A percentile compares a stretch with the other conserved stretches of the same genome.
phyloP scores from a whole-genome alignment of 1,284 basidiomycete species.

The Gomphus bonarii region DNA sequence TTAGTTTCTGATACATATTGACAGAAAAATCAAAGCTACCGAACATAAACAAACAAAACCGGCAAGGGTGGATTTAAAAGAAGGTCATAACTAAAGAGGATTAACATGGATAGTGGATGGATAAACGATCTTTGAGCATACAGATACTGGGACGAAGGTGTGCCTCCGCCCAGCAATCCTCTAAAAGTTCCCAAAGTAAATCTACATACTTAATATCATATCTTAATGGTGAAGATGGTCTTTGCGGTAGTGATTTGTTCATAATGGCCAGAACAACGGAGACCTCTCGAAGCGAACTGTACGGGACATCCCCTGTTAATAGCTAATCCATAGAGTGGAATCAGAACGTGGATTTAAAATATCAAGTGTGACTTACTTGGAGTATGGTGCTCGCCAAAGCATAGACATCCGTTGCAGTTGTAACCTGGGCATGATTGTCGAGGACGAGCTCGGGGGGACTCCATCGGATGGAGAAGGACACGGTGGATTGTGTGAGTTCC shows the following conservation, averaged over 20 bases:
- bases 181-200: no score
- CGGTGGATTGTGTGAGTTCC: neutral
- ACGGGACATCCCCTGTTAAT: slow-evolving; percentile 3
- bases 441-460: slow-evolving; percentile 4
- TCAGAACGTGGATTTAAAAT: no score
- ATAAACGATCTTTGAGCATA: neutral
- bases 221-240: neutral
- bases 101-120: neutral
- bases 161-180: neutral
- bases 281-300: neutral
- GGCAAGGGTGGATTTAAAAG: no score
- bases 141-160: neutral
- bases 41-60: no score
- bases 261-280: neutral
- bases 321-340: no score
- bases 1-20: no score
- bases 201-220: neutral
- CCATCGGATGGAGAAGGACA: slow-evolving; percentile 3
- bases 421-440: neutral
- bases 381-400: slow-evolving; percentile 1
- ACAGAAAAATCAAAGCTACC: no score
- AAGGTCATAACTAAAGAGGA: no score
- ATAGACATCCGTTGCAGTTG: slow-evolving; percentile 3
- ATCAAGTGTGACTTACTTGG: neutral
- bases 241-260: neutral